These are phyloP conservation scores for Viola odorata DNA, from an alignment of 345 rosid genomes.

Conservation along the genomic window DNA sequence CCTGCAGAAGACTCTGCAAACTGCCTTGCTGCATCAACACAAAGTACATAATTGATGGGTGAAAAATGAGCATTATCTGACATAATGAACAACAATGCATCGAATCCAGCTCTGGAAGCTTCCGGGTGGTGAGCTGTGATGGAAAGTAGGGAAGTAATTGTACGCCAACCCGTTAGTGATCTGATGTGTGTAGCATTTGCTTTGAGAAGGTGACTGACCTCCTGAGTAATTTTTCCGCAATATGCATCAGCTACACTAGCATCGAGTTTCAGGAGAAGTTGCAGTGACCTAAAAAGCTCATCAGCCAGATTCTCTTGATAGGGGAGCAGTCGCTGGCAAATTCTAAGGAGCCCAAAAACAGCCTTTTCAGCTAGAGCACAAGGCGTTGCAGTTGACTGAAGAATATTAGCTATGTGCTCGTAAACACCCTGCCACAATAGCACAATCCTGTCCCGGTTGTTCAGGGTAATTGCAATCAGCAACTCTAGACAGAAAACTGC, in stretches of 20 bases:
- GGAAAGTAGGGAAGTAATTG: conserved; percentile 81
- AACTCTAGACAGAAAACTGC: conserved; percentile 97
- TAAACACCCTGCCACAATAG: conserved; percentile 98
- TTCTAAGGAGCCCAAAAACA: conserved; percentile 91
- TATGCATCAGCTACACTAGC: conserved; percentile 98
- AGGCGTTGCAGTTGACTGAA: conserved; percentile 94
- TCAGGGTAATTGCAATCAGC: conserved; percentile 92
- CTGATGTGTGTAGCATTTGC: conserved; percentile 92
- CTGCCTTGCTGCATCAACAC: conserved; percentile 86
- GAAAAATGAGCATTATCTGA: conserved; percentile 70
- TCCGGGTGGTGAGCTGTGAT: conserved; percentile 93
- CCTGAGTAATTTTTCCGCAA: conserved; percentile 90
- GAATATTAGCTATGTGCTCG: conserved; percentile 93
- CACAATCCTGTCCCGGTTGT: conserved; percentile 88
- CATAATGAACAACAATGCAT: conserved; percentile 79
- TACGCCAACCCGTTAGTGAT: conserved; percentile 93
- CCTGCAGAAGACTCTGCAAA: conserved; percentile 98
- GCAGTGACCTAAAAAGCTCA: conserved; percentile 93
- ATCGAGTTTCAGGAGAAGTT: conserved; percentile 95
- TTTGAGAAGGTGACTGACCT: conserved; percentile 92
- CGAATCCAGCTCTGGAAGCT: conserved; percentile 96
- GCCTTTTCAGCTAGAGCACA: conserved; percentile 93
- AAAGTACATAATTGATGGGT: conserved; percentile 79
- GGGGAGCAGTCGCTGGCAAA: conserved; percentile 95
- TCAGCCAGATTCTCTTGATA: conserved; percentile 97